Base-by-base conservation (phyloP, 805 yeast genomes). In the Starmerella vaccinii region DNA sequence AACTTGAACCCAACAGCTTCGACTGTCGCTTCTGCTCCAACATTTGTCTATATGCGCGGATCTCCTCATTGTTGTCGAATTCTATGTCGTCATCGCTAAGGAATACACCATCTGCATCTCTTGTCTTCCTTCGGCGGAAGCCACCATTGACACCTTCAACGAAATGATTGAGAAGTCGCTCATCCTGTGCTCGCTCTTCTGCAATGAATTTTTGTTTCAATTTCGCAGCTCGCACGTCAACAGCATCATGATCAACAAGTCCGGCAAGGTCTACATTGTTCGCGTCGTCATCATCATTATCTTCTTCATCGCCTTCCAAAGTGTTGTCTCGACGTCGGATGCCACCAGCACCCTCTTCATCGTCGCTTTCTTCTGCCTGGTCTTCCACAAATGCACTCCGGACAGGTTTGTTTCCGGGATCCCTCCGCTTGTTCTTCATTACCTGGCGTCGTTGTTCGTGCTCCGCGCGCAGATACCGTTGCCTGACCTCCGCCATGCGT, bases 351-450 rank as follows among this genome's bases (percentile, higher is more conserved):
- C 50, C 51, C 39, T 51, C 54, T 24, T 57, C 62, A 18, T 57
- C 62, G 7, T 57, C 62, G 30, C 60, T 56, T 32, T 57, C 61
- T 35, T 56, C 59, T 19, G 63, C 63, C 49, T 59, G 56, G 26
- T 46, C 55, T 21, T 59, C 63, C 2, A 59, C 41, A 27, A 49
- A 50, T 22, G 39, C 47, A 29, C 45, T 41, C 8, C 35, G 27
- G 22, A 19, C 32, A 5, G 8, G 40, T 16, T 19, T 22, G 4
- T 15, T 13, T 10, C 10, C 29, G 19, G 29, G 19, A 1, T 16
- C 9, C 15, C 27, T 15, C 22, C 16, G 37, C 32, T 12, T 23
- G 7, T 18, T 22, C 23, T 38, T 22, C n/a, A 24, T 23, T 3
- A 13, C 26, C 10, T 6, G 32, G 21, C 46, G 32, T 18, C 35